Conservation (phyloP, 768 basidiomycete species). For the Coprinopsis cinerea region DNA sequence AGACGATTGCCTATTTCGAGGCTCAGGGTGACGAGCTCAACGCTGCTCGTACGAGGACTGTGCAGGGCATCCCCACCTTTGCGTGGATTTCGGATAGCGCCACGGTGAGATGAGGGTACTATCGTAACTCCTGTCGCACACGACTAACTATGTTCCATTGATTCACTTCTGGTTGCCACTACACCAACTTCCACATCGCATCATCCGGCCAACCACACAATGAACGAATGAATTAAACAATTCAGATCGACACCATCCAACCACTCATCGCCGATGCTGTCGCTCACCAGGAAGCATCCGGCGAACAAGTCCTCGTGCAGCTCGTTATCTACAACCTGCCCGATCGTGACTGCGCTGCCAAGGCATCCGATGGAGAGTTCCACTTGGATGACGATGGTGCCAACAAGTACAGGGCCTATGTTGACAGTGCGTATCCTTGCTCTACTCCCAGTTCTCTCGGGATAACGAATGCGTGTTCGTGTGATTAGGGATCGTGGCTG, state of each 20-base stretch:
- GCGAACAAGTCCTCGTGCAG: constrained; percentile 22
- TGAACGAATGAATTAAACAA: too few species aligned
- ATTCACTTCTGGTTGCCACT: neutral
- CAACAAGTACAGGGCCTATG: constrained; percentile 25
- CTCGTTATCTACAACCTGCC: constrained; percentile 31
- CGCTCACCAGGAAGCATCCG: constrained; percentile 7
- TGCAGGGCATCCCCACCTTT: constrained; percentile 18
- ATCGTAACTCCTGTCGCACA: too few species aligned
- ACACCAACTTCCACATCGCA: neutral
- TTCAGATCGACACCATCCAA: constrained; percentile 8
- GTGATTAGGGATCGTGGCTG: constrained; percentile 14
- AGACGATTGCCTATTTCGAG: constrained; percentile 15
- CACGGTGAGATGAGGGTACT: constrained; percentile 7
- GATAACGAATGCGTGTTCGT: neutral
- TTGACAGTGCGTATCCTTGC: constrained; percentile 20
- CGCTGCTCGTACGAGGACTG: constrained; percentile 15
- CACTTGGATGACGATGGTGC: constrained; percentile 22
- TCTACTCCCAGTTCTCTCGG: too few species aligned
- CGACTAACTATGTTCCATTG: too few species aligned
- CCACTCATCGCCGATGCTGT: constrained; percentile 8
- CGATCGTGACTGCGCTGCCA: constrained; percentile 29
- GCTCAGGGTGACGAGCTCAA: constrained; percentile 11
- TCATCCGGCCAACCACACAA: too few species aligned
- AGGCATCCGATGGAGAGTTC: constrained; percentile 28
- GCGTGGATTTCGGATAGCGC: constrained; percentile 15